A percentile compares a stretch with the other conserved stretches of the same genome.
These are phyloP conservation scores for Aureobasidium leucospermi DNA, from an alignment of 2,329 filamentous ascomycete genomes.

Conservation along the genomic window DNA sequence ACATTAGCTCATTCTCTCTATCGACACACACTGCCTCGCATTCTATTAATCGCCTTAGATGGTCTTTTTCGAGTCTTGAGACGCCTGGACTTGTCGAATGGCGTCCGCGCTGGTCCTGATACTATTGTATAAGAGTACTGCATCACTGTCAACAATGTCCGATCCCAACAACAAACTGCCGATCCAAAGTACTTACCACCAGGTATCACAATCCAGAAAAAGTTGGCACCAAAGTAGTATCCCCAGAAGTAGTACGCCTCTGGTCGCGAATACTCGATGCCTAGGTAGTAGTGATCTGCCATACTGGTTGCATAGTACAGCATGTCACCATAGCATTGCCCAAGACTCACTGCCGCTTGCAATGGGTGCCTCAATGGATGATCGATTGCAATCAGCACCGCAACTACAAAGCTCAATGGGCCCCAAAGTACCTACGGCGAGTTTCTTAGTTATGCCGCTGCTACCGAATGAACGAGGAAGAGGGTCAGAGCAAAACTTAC, in stretches of 20 bases:
- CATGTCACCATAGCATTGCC: slow-evolving; percentile 57
- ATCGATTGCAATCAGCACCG: slow-evolving; percentile 46
- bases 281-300: slow-evolving; percentile 51
- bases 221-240: slow-evolving; percentile 60
- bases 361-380: slow-evolving; percentile 52
- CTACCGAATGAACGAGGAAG: background rate
- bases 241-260: slow-evolving; percentile 59
- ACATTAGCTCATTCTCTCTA: background rate
- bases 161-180: background rate
- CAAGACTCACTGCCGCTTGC: slow-evolving; percentile 54
- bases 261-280: slow-evolving; percentile 51
- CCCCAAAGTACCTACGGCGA: slow-evolving; percentile 50
- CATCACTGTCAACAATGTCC: background rate
- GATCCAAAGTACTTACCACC: slow-evolving; percentile 36
- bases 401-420: slow-evolving; percentile 52
- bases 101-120: slow-evolving; percentile 29
- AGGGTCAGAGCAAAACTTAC: slow-evolving; percentile 41
- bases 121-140: slow-evolving; percentile 33
- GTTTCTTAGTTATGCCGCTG: background rate
- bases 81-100: slow-evolving; percentile 29
- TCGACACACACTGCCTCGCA: background rate
- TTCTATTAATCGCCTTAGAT: background rate
- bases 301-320: slow-evolving; percentile 58
- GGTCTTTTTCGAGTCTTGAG: slow-evolving; percentile 20
- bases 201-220: slow-evolving; percentile 59